Base-by-base conservation (phyloP, 169 alveolate species). In the Hepatocystis sp. region DNA sequence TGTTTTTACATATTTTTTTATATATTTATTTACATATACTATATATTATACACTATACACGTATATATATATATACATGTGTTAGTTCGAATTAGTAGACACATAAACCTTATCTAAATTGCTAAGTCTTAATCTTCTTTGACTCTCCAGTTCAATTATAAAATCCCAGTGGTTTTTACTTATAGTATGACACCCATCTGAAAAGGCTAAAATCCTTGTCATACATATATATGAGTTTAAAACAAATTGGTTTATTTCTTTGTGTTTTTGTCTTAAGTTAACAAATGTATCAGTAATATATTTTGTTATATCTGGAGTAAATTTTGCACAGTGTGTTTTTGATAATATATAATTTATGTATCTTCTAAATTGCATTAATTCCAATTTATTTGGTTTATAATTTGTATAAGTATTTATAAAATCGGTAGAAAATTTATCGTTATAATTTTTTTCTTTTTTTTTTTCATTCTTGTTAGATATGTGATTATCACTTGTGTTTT, bases 291-390 rank as follows among this genome's bases (percentile, higher is more conserved):
- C 88, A 2, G 88, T 76, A 34, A 76, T 76, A 36, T 76, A 76
- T n/a, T 63, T 58, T 21, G 71, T 42, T 44, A 76, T 34, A 13
- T 76, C 67, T 2, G 60, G 17, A 28, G 25, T 46, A 25, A 76
- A 58, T 76, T 76, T 76, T 25, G 88, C 88, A n/a, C 78, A 44
- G 39, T 76, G 51, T 25, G 47, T 76, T 76, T 76, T 76, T n/a
- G 65, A 76, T 27, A 76, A 63, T 44, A 76, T 56, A 76, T 76
- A 76, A 76, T 76, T 76, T 44, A 76, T 56, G 40, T 76, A 76
- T 63, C 88, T 58, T 58, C 88, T 76, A 76, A 58, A 76, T 76
- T 76, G 88, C 76, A 76, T 76, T 58, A 76, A 27, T 76, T 58
- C 88, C 4, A 44, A 49, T 46, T 76, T 65, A 47, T 42, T 58